These are phyloP conservation scores for Vitis hybrid DNA, from an alignment of 177 flowering plant genomes.

Conservation along the genomic window DNA sequence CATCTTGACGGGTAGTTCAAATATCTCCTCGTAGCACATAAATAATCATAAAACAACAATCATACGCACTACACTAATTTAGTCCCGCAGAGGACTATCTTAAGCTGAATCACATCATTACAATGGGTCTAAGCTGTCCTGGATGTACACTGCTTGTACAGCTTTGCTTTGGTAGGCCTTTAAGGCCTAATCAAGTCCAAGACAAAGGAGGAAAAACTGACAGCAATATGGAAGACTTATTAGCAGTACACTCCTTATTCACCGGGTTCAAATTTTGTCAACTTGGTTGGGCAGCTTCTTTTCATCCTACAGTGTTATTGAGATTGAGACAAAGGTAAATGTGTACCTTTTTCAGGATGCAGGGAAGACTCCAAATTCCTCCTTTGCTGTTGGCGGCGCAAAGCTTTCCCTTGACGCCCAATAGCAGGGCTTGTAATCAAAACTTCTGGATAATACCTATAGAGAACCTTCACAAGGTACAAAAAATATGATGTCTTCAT, in stretches of 20 bases:
- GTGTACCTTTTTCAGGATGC: constrained; percentile 17
- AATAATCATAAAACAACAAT: too few species aligned
- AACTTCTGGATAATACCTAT: constrained; percentile 59
- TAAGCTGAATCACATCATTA: too few species aligned
- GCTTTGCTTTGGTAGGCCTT: too few species aligned
- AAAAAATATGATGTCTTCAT: not conserved
- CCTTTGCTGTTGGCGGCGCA: constrained; percentile 69
- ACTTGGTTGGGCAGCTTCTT: constrained; percentile 3
- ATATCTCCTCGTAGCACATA: too few species aligned
- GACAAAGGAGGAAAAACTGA: not conserved
- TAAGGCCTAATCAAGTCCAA: too few species aligned
- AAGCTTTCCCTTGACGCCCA: constrained; percentile 91
- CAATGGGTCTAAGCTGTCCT: too few species aligned
- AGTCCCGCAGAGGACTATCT: too few species aligned
- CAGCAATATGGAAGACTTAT: constrained; percentile 5
- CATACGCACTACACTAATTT: too few species aligned
- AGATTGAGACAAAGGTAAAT: constrained; percentile 4
- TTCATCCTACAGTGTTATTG: constrained; percentile 8
- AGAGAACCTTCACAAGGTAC: constrained; percentile 46
- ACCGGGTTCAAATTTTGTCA: constrained; percentile 10
- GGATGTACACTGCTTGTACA: too few species aligned
- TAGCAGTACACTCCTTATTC: not conserved
- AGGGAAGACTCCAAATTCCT: constrained; percentile 27
- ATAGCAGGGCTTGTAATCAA: constrained; percentile 49
- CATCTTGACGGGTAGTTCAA: too few species aligned